Evolutionary conservation across 257 asterid genomes (phyloP).

Genomic region (Avicennia marina): DNA sequence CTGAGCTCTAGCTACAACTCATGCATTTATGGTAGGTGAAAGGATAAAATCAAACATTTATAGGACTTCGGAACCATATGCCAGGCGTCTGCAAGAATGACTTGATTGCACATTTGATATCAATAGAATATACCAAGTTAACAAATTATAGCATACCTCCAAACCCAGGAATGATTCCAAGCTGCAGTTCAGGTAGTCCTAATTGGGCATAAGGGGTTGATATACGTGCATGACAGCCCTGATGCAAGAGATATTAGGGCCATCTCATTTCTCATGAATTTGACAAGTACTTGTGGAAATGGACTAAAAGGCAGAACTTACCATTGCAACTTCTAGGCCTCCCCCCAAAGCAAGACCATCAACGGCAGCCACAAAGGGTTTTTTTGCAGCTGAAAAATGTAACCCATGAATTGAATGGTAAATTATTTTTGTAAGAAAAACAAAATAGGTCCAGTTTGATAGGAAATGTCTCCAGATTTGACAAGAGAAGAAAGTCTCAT

Average conservation of each 20-base stretch:
- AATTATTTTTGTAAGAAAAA: background rate
- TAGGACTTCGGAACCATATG: too few species aligned
- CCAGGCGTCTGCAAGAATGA: too few species aligned
- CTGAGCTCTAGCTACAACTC: too few species aligned
- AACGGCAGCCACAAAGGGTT: slow-evolving; percentile 95
- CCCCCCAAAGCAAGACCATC: slow-evolving; percentile 99
- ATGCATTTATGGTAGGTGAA: too few species aligned
- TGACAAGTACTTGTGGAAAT: too few species aligned
- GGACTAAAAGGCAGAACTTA: too few species aligned
- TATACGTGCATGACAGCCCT: slow-evolving; percentile 98
- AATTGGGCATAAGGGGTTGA: slow-evolving; percentile 77
- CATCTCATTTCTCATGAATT: slow-evolving; percentile 9
- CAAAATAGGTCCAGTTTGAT: background rate
- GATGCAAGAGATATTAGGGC: slow-evolving; percentile 24
- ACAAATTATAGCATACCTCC: slow-evolving; percentile 54
- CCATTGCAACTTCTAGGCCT: slow-evolving; percentile 97
- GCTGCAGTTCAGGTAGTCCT: slow-evolving; percentile 97
- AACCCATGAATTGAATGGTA: slow-evolving; percentile 2
- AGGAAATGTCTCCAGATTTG: background rate
- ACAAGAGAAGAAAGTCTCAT: background rate
- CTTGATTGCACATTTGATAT: too few species aligned
- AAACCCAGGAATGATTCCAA: slow-evolving; percentile 95
- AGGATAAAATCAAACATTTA: too few species aligned
- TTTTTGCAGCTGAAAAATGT: slow-evolving; percentile 60
- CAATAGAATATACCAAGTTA: background rate